phyloP scores from a whole-genome alignment of 139 green algal species.

The Spirogloea muscicola region DNA sequence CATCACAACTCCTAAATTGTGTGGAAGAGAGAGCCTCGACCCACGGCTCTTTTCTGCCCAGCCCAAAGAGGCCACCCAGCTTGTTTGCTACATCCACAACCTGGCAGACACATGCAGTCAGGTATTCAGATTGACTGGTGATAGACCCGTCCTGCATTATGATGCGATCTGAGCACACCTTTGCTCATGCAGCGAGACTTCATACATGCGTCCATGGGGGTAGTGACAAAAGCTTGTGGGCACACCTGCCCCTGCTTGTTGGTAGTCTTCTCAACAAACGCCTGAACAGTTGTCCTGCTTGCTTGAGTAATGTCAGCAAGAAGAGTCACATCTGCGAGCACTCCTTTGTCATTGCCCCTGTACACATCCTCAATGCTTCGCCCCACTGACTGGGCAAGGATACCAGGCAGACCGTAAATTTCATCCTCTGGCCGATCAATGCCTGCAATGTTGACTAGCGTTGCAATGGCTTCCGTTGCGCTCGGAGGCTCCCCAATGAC shows the following conservation, averaged over 20 bases:
- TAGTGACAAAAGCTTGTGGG: too few relatives aligned
- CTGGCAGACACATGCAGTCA: too few relatives aligned
- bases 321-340: slow-evolving; percentile 84
- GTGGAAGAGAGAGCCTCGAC: slow-evolving; percentile 63
- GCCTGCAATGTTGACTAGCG: slow-evolving; percentile 96
- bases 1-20: slow-evolving; percentile 74
- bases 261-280: slow-evolving; percentile 86
- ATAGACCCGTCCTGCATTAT: too few relatives aligned
- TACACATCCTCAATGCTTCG: slow-evolving; percentile 94
- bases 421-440: slow-evolving; percentile 84
- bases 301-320: slow-evolving; percentile 86
- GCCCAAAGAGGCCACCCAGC: slow-evolving; percentile 35
- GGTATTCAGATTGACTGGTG: too few relatives aligned
- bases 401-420: slow-evolving; percentile 80
- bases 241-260: slow-evolving; percentile 50
- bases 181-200: too few relatives aligned
- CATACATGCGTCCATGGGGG: too few relatives aligned
- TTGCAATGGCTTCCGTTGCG: slow-evolving; percentile 92
- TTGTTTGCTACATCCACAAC: slow-evolving; percentile 30
- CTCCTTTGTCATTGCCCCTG: slow-evolving; percentile 60
- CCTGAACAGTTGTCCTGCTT: slow-evolving; percentile 63
- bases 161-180: too few relatives aligned
- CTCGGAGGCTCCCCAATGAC: slow-evolving; percentile 86
- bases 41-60: slow-evolving; percentile 63
- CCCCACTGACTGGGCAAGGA: slow-evolving; percentile 80